Evolutionary conservation across 2,329 filamentous ascomycete species (phyloP), one percentile per base, ranked within the genome.

Genomic region (Pseudogymnoascus sp.): DNA sequence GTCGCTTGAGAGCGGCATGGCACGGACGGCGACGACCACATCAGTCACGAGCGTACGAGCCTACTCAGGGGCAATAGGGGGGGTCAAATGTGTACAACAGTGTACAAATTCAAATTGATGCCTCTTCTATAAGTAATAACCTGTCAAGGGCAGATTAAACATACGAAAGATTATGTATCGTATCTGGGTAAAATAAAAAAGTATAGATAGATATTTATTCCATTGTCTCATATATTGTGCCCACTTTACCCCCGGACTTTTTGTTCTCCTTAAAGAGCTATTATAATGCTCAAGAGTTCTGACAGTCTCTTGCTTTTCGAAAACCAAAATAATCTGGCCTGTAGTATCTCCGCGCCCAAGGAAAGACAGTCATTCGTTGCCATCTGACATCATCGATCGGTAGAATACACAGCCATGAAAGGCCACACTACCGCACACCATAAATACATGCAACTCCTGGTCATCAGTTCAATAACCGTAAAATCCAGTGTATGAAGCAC

Each of bases 1-100:
- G 26, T 57, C 47, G 47, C 11, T 57, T 57, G 47, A 57, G n/a
- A 54, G 47, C 47, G 51, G 51, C 47, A 57, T 31, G 47, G 47
- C 29, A 57, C 51, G 51, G 51, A 57, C 29, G 12, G 51, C 51
- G 29, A 18, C 47, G n/a, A 34, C 51, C 51, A 57, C 51, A 34
- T 57, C 51, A 34, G 26, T 57, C 26, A 34, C 5, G 51, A 57
- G n/a, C 29, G 2, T 14, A 34, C 5, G 51, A 57, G n/a, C 29
- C 5, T 14, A n/a, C n/a, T 57, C 51, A 57, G 51, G 51, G 51
- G 51, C 8, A 57, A 57, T 34, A 57, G 51, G 51, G 51, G 51
- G 14, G 2, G 34, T 34, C 10, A 57, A 31, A 31, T 16, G 14
- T 34, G 16, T 18, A 57, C 8, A 18, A 57, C 29, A 1, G n/a